A percentile compares a stretch with the other conserved stretches of the same genome.
Evolutionary conservation across 495 filamentous ascomycete species (phyloP).

Genomic region (Chaetomium tenue): DNA sequence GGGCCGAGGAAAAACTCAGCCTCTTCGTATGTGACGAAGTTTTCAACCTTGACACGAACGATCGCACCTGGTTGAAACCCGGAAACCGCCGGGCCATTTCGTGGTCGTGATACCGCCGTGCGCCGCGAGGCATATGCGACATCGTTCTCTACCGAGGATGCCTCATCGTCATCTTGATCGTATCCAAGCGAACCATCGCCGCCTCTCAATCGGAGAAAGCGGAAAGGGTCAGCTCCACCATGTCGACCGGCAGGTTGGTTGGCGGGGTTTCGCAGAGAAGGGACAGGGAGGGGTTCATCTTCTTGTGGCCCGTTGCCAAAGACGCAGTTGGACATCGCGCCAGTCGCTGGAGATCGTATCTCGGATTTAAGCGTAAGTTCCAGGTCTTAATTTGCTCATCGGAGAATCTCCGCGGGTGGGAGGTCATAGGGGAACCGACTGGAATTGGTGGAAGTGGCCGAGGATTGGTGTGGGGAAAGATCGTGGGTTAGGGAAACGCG

Average conservation of each 20-base stretch:
- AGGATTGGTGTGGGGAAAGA: too few relatives aligned
- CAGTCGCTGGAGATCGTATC: neutral
- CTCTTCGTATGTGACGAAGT: conserved; percentile 93
- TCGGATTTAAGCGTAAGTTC: neutral
- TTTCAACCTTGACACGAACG: conserved; percentile 76
- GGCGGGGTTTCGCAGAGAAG: neutral
- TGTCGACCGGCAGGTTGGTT: neutral
- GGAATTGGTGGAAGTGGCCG: neutral
- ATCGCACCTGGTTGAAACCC: conserved; percentile 79
- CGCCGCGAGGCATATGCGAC: conserved; percentile 22
- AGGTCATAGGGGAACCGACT: neutral
- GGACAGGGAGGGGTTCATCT: neutral
- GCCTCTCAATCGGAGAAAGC: conserved; percentile 19
- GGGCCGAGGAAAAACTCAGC: conserved; percentile 89
- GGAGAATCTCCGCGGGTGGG: neutral
- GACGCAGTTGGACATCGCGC: neutral
- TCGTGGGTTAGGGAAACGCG: conserved; percentile 10
- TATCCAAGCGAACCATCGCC: conserved; percentile 19
- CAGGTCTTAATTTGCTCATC: neutral
- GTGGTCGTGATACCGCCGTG: conserved; percentile 11
- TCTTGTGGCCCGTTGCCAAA: neutral
- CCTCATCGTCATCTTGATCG: conserved; percentile 5
- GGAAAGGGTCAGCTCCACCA: conserved; percentile 16
- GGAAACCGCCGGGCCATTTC: conserved; percentile 14
- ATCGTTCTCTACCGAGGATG: conserved; percentile 5